Evolutionary conservation across 352 stramenopile species (phyloP), one percentile per base, ranked within the genome.

Genomic region (Phytopythium sindhum): DNA sequence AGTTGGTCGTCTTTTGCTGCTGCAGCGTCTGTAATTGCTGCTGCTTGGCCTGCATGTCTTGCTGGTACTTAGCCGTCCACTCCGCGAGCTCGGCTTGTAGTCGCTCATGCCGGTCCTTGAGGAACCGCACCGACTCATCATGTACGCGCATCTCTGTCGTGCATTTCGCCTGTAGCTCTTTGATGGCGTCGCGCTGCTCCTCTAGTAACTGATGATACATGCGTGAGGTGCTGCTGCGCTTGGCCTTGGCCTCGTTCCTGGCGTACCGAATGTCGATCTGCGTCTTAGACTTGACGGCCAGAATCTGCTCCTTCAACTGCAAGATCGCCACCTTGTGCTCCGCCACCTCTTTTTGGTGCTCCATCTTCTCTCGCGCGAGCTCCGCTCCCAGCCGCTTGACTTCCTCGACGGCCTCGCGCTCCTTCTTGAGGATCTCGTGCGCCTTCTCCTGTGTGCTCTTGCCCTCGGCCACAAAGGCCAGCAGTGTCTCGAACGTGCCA

Each of bases 311-410:
- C 61, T 97, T 96, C 10, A 97, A 73, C 29, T 81, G 70, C 28
- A 88, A 53, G 61, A 97, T 94, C n/a, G 76, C 77, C 0, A 33
- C 67, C 24, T 84, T 80, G 56, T 92, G 82, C 64, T 95, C 86
- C 0, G 75, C 42, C 19, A 95, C 81, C 57, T 93, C 84, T 24
- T 86, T 86, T 54, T 90, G 75, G 61, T 97, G 86, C 61, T 95
- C 87, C 6, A 69, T 57, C 61, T 91, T 89, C 73, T 96, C 88
- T 0, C 77, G 74, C 19, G 74, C 72, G 17, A 97, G 73, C 57
- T 97, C 89, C 12, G 77, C 69, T 7, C 88, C 90, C 9, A 97
- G 74, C 12, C 84, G 78, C 66, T 95, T 96, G 41, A 97, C 90
- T 62, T 93, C 86, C 12, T 96, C 87, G 5, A 91, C 85, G 1